phyloP scores from a whole-genome alignment of 2,329 filamentous ascomycete genomes.

The Fusarium multiceps region DNA sequence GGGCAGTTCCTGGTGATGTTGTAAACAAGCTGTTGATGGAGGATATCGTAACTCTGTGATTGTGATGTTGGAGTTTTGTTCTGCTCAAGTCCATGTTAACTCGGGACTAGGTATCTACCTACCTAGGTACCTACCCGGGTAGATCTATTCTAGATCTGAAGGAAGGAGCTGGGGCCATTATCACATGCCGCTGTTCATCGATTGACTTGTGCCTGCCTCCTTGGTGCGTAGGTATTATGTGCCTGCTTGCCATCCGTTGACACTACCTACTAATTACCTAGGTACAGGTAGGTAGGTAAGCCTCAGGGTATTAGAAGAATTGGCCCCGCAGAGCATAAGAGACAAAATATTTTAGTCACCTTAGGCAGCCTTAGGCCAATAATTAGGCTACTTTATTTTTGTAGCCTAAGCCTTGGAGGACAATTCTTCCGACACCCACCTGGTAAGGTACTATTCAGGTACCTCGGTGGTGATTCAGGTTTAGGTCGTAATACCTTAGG shows the following conservation, averaged over 20 bases:
- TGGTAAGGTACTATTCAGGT: background rate
- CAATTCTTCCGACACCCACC: too few species aligned
- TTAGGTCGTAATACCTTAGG: background rate
- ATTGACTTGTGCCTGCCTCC: slow-evolving; percentile 3
- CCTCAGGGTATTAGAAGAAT: too few species aligned
- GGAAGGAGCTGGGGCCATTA: slow-evolving; percentile 24
- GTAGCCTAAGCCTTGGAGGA: too few species aligned
- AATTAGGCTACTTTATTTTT: too few species aligned
- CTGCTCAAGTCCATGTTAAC: background rate
- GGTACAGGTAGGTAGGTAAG: too few species aligned
- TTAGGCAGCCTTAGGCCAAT: too few species aligned
- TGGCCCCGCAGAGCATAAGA: too few species aligned
- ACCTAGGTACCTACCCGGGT: too few species aligned
- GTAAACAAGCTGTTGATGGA: background rate
- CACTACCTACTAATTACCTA: background rate
- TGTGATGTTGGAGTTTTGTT: background rate
- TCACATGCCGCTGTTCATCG: slow-evolving; percentile 36
- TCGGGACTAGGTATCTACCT: background rate
- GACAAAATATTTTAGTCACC: too few species aligned
- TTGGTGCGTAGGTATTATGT: background rate
- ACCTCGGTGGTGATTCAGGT: too few species aligned
- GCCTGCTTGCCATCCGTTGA: background rate
- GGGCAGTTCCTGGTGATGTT: slow-evolving; percentile 1
- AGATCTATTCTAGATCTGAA: background rate
- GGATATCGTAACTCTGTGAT: background rate